Conservation (phyloP, 768 basidiomycete species). For the Boletus rex-veris region DNA sequence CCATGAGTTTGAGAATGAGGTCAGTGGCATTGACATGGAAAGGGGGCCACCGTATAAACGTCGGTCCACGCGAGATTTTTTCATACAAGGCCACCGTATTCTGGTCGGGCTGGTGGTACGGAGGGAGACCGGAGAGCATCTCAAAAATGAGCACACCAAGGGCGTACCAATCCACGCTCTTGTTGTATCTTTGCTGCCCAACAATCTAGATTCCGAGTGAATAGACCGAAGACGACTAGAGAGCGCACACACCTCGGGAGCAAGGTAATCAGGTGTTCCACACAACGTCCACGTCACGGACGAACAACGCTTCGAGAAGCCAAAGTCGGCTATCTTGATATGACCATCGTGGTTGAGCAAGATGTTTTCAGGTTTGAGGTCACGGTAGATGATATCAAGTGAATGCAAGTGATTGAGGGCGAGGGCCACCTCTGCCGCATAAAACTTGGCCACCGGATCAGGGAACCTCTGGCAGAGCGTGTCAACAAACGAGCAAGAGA, state of each 20-base stretch:
- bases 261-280: slow-evolving; percentile 94
- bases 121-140: slow-evolving; percentile 94
- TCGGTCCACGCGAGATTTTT: slow-evolving; percentile 77
- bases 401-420: slow-evolving; percentile 88
- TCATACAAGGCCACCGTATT: slow-evolving; percentile 90
- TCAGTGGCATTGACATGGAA: slow-evolving; percentile 78
- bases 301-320: slow-evolving; percentile 87
- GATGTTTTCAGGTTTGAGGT: slow-evolving; percentile 97
- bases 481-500: slow-evolving; percentile 11
- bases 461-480: slow-evolving; percentile 70
- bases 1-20: slow-evolving; percentile 87
- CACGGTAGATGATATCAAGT: slow-evolving; percentile 91
- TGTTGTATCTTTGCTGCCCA: slow-evolving; percentile 84
- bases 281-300: slow-evolving; percentile 94
- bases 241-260: slow-evolving; percentile 70
- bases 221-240: slow-evolving; percentile 15
- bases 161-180: slow-evolving; percentile 98
- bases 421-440: slow-evolving; percentile 90
- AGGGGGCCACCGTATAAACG: slow-evolving; percentile 74
- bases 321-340: slow-evolving; percentile 96
- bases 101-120: slow-evolving; percentile 84
- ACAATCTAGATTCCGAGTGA: slow-evolving; percentile 50
- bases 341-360: slow-evolving; percentile 92
- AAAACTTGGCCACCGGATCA: slow-evolving; percentile 96
- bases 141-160: slow-evolving; percentile 96